Evolutionary conservation across 2,329 filamentous ascomycete genomes (phyloP).

Genomic region (Lasiodiplodia sp.): DNA sequence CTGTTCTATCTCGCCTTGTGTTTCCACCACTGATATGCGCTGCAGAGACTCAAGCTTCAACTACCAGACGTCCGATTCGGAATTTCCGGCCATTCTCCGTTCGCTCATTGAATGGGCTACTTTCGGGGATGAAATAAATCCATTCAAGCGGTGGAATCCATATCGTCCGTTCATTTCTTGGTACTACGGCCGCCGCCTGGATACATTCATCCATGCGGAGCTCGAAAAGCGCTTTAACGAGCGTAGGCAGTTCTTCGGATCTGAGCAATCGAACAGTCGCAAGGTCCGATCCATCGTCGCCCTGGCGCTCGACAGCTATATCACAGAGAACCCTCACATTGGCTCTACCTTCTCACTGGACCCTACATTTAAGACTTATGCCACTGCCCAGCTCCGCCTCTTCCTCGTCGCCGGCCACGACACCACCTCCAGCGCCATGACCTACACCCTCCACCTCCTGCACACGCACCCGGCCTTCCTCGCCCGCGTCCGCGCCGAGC

Average conservation of each 20-base stretch:
- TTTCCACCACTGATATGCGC: conserved; percentile 31
- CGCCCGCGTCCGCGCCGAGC: conserved; percentile 38
- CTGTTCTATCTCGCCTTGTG: neutral
- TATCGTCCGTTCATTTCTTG: neutral
- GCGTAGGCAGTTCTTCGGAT: neutral
- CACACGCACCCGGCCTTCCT: conserved; percentile 37
- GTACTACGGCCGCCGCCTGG: neutral
- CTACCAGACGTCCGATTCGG: too few species aligned
- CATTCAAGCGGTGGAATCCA: neutral
- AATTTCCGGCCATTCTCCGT: too few species aligned
- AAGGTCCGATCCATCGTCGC: neutral
- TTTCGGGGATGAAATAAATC: too few species aligned
- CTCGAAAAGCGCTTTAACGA: neutral
- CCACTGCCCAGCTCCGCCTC: neutral
- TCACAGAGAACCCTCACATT: neutral
- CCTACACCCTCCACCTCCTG: conserved; percentile 41
- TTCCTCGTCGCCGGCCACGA: conserved; percentile 49
- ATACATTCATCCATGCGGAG: neutral
- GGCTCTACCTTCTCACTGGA: too few species aligned
- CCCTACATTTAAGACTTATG: too few species aligned
- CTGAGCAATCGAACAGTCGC: too few species aligned
- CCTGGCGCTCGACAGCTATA: conserved; percentile 9
- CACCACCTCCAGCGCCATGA: conserved; percentile 42
- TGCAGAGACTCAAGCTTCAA: neutral
- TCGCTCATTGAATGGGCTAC: too few species aligned